Evolutionary conservation across 2,329 filamentous ascomycete genomes (phyloP), one percentile per base, ranked within the genome.

Genomic region (Mollisiaceae sp.): DNA sequence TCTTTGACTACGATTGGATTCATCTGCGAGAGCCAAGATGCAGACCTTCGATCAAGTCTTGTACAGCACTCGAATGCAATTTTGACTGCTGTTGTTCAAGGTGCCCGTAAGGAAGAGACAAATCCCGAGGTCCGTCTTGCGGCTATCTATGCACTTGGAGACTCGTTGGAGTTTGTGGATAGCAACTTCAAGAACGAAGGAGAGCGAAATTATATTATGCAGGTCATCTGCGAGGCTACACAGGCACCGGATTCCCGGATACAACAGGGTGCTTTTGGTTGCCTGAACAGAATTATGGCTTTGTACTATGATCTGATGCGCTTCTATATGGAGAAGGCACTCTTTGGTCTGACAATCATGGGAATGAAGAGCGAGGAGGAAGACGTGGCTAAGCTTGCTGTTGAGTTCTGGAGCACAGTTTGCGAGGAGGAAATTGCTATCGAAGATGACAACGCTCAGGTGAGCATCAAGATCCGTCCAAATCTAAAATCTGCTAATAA

Each of bases 361-460:
- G 95, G 95, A 72, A 99, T 99, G 95, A 97, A 97, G 87, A 96
- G 89, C 74, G 90, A 94, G 8, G 95, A 99, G 74, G 95, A 99
- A 79, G 95, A 99, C 77, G 95, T 99, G 62, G 92, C 95, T 68
- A 99, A 99, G 85, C 86, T 99, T 64, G 95, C 95, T 43, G 93
- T 99, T 71, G 95, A 99, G 78, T 99, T 99, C 82, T 99, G 95
- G 95, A 98, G 94, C 83, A 97, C 95, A n/a, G 95, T 99, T 58
- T 99, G 95, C 79, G 95, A 99, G 79, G 95, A 99, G 81, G 95
- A 99, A 80, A 94, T 97, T 74, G 91, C 91, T 70, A 98, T 99
- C 75, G 95, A 99, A 77, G 95, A 99, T 76, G 95, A 99, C 79
- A 99, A 99, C 78, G 86, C 89, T 70, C 89, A 91, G 80, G 89